A percentile compares a stretch with the other conserved stretches of the same genome.
phyloP scores from a whole-genome alignment of 2,329 filamentous ascomycete species.

The Fusarium pseudoanthophilum region DNA sequence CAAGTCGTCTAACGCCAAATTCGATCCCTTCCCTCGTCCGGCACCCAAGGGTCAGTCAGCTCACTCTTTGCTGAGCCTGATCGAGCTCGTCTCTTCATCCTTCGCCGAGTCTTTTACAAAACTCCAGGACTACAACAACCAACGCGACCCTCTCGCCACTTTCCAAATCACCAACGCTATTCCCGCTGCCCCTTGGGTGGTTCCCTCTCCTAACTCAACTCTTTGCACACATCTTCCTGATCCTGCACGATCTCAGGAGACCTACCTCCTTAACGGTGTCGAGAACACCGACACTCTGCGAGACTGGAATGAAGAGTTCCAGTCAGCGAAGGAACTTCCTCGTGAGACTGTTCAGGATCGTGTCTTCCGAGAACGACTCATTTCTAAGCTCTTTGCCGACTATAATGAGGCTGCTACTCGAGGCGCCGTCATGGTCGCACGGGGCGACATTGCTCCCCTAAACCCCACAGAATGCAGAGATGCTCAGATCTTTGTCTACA shows the following conservation, averaged over 20 bases:
- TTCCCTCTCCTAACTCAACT: slow-evolving; percentile 73
- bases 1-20: slow-evolving; percentile 94
- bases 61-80: slow-evolving; percentile 86
- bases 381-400: slow-evolving; percentile 96
- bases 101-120: slow-evolving; percentile 81
- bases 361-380: slow-evolving; percentile 92
- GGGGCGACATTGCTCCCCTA: slow-evolving; percentile 90
- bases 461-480: slow-evolving; percentile 94
- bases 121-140: slow-evolving; percentile 85
- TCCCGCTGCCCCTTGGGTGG: slow-evolving; percentile 91
- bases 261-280: slow-evolving; percentile 86
- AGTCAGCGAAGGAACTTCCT: slow-evolving; percentile 93
- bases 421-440: slow-evolving; percentile 90
- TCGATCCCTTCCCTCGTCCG: slow-evolving; percentile 85
- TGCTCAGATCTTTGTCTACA: slow-evolving; percentile 98
- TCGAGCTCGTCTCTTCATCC: slow-evolving; percentile 82
- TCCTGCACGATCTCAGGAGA: slow-evolving; percentile 90
- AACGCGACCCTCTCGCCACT: slow-evolving; percentile 87
- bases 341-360: slow-evolving; percentile 94
- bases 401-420: slow-evolving; percentile 95
- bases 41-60: slow-evolving; percentile 81
- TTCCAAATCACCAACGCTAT: slow-evolving; percentile 97
- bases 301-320: slow-evolving; percentile 99
- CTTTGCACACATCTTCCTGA: slow-evolving; percentile 81
- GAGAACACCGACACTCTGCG: slow-evolving; percentile 94